Evolutionary conservation across 805 yeast species (phyloP).

Genomic region (Cyberlindnera nakhonratchasimensis): DNA sequence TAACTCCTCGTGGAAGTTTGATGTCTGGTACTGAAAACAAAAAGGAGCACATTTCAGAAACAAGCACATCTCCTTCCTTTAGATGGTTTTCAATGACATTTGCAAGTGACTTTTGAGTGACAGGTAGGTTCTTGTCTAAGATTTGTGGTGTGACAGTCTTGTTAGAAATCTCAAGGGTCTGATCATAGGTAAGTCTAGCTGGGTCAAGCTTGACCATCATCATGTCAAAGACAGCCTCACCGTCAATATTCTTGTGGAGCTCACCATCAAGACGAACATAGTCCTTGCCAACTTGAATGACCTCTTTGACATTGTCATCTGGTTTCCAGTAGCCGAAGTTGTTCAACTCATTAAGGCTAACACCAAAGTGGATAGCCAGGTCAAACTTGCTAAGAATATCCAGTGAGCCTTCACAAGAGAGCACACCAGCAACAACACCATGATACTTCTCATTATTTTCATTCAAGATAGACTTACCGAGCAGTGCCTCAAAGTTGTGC

Average conservation of each 20-base stretch:
- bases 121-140: conserved; percentile 9
- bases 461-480: conserved; percentile 29
- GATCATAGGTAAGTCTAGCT: conserved; percentile 9
- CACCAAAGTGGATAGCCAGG: conserved; percentile 66
- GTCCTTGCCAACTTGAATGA: conserved; percentile 27
- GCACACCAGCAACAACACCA: conserved; percentile 68
- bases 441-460: conserved; percentile 47
- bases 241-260: conserved; percentile 17
- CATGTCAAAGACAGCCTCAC: conserved; percentile 20
- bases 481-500: conserved; percentile 14
- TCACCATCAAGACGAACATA: conserved; percentile 20
- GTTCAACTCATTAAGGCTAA: conserved; percentile 58
- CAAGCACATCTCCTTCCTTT: conserved; percentile 52
- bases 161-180: not conserved
- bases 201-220: conserved; percentile 12
- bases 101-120: conserved; percentile 40
- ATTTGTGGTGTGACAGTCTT: not conserved
- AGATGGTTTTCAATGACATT: conserved; percentile 48
- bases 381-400: conserved; percentile 53
- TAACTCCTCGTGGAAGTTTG: conserved; percentile 46
- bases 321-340: conserved; percentile 13
- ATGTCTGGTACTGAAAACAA: conserved; percentile 59
- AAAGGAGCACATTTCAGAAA: conserved; percentile 66
- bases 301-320: conserved; percentile 16
- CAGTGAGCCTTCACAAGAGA: conserved; percentile 44